Evolutionary conservation across 768 basidiomycete genomes (phyloP), one percentile per base, ranked within the genome.

Genomic region (Trametes gibbosa): DNA sequence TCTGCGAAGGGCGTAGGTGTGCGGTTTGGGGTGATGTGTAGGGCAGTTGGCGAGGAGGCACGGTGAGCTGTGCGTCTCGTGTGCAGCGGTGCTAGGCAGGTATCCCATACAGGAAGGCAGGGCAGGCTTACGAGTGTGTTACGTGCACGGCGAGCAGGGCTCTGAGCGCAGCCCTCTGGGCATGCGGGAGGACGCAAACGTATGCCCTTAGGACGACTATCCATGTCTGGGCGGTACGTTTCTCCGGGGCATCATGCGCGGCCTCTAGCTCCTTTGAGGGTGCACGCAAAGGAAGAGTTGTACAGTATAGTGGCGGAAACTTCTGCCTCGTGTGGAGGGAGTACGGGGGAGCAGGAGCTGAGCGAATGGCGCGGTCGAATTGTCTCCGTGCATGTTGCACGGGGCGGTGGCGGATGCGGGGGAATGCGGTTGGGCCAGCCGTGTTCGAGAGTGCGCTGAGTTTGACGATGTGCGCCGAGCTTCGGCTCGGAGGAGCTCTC

Each of bases 361-460:
- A 53, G 46, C 24, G 66, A 65, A 63, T 35, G 49, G 57, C 49
- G 59, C 48, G 55, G 66, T 56, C 51, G 56, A 40, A 19, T 48
- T 23, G 46, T 41, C 37, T 46, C 57, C 39, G 32, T n/a, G 25
- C 21, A 24, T 23, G 55, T 40, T 32, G 50, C 37, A 32, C 41
- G 64, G 61, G 61, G 53, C 58, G 65, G 61, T 49, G 56, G 47
- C 25, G 59, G 54, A 62, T 62, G 66, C 62, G 64, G 66, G 66
- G 66, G 64, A 63, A 59, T 50, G 53, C 52, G 51, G 56, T 42
- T 50, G 50, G 59, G 50, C 63, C 53, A 47, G 43, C 53, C 46
- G 60, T 53, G 49, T 59, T 63, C 62, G 66, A 62, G 55, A 67
- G 60, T 58, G 59, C 21, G 56, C 29, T 57, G 43, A 43, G 32